phyloP scores from a whole-genome alignment of 1,139 yeast species.

The Geotrichum europaeum region DNA sequence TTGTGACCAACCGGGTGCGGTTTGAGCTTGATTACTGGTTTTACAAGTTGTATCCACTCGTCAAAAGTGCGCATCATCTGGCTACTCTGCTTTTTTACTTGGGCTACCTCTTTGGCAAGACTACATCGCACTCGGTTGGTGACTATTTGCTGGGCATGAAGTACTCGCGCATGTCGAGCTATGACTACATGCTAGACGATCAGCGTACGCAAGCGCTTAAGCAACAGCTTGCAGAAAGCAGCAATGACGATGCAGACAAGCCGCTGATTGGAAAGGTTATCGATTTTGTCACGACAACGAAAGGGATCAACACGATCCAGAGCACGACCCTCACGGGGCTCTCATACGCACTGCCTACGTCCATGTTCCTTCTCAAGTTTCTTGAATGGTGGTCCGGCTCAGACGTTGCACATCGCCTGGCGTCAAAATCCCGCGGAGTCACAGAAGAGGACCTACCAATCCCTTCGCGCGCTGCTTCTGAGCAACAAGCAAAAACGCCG shows the following conservation, averaged over 20 bases:
- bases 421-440: constrained; percentile 47
- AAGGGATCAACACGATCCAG: constrained; percentile 33
- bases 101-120: constrained; percentile 60
- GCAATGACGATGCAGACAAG: constrained; percentile 15
- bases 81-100: constrained; percentile 57
- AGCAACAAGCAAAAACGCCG: constrained; percentile 1
- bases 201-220: constrained; percentile 1
- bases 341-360: constrained; percentile 61
- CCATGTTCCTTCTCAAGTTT: constrained; percentile 77
- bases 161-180: constrained; percentile 60
- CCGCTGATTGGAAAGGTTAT: constrained; percentile 19
- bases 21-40: constrained; percentile 42
- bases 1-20: constrained; percentile 21
- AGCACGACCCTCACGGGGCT: constrained; percentile 31
- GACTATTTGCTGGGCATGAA: constrained; percentile 61
- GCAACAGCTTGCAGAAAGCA: constrained; percentile 3
- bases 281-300: constrained; percentile 21
- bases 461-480: constrained; percentile 19
- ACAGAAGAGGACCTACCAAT: constrained; percentile 42
- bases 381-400: constrained; percentile 94
- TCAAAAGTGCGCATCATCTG: constrained; percentile 46
- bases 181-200: constrained; percentile 50
- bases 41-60: constrained; percentile 55
- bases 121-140: constrained; percentile 52
- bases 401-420: constrained; percentile 59